Base-by-base conservation (phyloP, 2,329 filamentous ascomycete genomes). In the Chrysosporium keratinophilum region DNA sequence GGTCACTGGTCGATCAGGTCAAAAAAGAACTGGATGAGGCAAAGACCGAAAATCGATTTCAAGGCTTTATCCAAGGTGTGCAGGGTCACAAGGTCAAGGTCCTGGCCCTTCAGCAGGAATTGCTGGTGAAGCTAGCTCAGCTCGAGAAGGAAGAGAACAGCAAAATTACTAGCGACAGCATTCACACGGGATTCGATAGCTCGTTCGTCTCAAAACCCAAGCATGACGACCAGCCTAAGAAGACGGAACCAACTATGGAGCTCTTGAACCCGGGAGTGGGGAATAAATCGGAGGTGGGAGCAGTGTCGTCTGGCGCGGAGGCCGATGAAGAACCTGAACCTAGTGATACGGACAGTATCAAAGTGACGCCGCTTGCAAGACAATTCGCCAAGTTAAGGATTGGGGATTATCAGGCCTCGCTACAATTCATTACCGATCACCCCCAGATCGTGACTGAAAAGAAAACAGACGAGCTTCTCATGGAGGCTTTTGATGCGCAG, bases 111-210 rank as follows among this genome's bases (percentile, higher is more conserved):
- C 89, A 96, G 68, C 79, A 78, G 60, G 79, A 97, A 62, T 74
- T 96, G 46, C 66, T 82, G 33, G 72, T 74, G 52, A 91, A 91
- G 73, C 76, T 97, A 34, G 83, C 77, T 3, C 82, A 89, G 69
- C 76, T 98, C 40, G 87, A 97, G 73, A 85, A 83, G 68, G 86
- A 93, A 60, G 90, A 95, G 61, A 74, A 78, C 56, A 81, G 79
- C 67, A 96, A 97, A 74, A 98, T 98, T 59, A 98, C 93, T 10
- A 97, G 90, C 66, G 90, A 95, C 60, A 79, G 81, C 60, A 82
- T 95, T 62, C 86, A 90, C 64, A 89, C 85, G 1, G 93, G 93
- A 5, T 98, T 98, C 67, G 83, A 94, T 71, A 91, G 82, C 68
- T 94, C 90, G 1, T 80, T 85, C 60, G 82, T 98, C 52, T 76